Evolutionary conservation across 257 asterid genomes (phyloP).

Genomic region (Henckelia pumila): DNA sequence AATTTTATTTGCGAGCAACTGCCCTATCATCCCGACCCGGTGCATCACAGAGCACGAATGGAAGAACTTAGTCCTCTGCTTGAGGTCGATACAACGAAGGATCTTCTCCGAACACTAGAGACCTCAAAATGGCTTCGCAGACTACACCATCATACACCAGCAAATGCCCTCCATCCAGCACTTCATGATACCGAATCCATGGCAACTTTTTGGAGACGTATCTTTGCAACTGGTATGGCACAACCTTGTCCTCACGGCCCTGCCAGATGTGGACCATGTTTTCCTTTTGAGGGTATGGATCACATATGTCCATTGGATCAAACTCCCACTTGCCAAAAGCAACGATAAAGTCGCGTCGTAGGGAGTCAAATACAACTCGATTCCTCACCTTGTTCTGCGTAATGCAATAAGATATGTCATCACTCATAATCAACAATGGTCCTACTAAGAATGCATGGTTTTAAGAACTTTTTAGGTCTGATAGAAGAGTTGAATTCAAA

Average conservation of each 20-base stretch:
- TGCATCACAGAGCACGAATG: slow-evolving; percentile 22
- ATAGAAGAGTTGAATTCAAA: neutral
- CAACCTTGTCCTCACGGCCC: slow-evolving; percentile 50
- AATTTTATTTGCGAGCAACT: neutral
- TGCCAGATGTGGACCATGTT: slow-evolving; percentile 54
- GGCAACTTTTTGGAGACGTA: slow-evolving; percentile 59
- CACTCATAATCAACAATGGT: neutral
- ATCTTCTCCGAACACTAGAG: slow-evolving; percentile 82
- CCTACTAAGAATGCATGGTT: neutral
- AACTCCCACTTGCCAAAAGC: slow-evolving; percentile 92
- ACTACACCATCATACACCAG: slow-evolving; percentile 73
- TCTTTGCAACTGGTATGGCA: slow-evolving; percentile 71
- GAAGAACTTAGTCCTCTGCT: slow-evolving; percentile 21
- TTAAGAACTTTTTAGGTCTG: neutral
- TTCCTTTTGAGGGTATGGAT: slow-evolving; percentile 43
- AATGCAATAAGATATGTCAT: slow-evolving; percentile 4
- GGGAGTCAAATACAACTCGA: slow-evolving; percentile 55
- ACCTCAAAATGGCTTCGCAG: slow-evolving; percentile 85
- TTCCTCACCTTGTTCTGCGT: slow-evolving; percentile 61
- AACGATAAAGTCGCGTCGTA: slow-evolving; percentile 68
- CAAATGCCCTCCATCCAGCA: slow-evolving; percentile 86
- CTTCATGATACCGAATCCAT: slow-evolving; percentile 92
- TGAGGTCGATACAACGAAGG: slow-evolving; percentile 57
- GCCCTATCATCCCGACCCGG: too few species aligned
- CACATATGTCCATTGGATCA: slow-evolving; percentile 62